Conservation (phyloP, 345 rosid genomes). For the Citrus sinensis region DVS_A1.0 CM039163.1:6454501-6455000, state of each 20-base stretch:
- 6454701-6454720: slow-evolving; percentile 92
- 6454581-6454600: slow-evolving; percentile 93
- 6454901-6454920: slow-evolving; percentile 56
- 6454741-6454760: slow-evolving; percentile 67
- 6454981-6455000: slow-evolving; percentile 75
- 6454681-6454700: slow-evolving; percentile 72
- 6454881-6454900: slow-evolving; percentile 68
- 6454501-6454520: slow-evolving; percentile 55
- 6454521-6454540: slow-evolving; percentile 63
- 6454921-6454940: slow-evolving; percentile 64
- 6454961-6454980: slow-evolving; percentile 69
- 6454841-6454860: slow-evolving; percentile 54
- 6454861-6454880: slow-evolving; percentile 67
- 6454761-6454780: slow-evolving; percentile 34
- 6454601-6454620: slow-evolving; percentile 80
- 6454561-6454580: slow-evolving; percentile 87
- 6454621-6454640: slow-evolving; percentile 62
- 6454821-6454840: slow-evolving; percentile 51
- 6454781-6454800: slow-evolving; percentile 49
- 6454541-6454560: slow-evolving; percentile 53
- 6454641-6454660: slow-evolving; percentile 94
- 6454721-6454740: slow-evolving; percentile 48
- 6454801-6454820: slow-evolving; percentile 40
- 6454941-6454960: slow-evolving; percentile 62
- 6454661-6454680: slow-evolving; percentile 78